These are phyloP conservation scores for Nemania serpens DNA, from an alignment of 2,329 filamentous ascomycete genomes.

Conservation along the genomic window DNA sequence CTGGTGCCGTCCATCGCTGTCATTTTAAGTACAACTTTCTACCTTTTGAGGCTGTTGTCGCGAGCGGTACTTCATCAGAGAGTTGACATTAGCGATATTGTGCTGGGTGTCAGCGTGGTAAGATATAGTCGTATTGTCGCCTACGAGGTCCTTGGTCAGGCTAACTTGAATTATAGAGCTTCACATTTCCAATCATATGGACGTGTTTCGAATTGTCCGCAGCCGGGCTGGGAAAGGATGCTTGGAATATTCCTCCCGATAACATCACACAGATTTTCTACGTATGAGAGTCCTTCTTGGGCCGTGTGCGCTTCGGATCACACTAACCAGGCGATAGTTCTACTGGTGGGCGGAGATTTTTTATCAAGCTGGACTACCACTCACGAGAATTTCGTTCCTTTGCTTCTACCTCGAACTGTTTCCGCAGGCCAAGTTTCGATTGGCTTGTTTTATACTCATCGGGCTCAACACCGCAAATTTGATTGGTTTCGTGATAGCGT, in stretches of 20 bases:
- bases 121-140: not conserved
- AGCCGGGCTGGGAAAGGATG: constrained; percentile 18
- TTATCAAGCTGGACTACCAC: constrained; percentile 31
- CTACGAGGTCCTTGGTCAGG: not conserved
- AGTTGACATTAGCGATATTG: constrained; percentile 15
- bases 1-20: constrained; percentile 15
- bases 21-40: constrained; percentile 19
- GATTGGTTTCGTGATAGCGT: constrained; percentile 36
- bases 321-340: constrained; percentile 8
- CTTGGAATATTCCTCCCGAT: constrained; percentile 22
- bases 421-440: constrained; percentile 37
- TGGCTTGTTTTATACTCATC: constrained; percentile 37
- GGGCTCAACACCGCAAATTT: constrained; percentile 36
- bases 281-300: constrained; percentile 9
- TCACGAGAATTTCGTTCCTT: constrained; percentile 45
- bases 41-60: constrained; percentile 11
- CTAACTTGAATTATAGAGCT: constrained; percentile 9
- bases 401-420: constrained; percentile 46
- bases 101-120: constrained; percentile 18
- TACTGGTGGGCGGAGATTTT: constrained; percentile 26
- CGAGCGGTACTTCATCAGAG: constrained; percentile 13
- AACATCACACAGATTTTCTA: constrained; percentile 25
- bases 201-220: constrained; percentile 5
- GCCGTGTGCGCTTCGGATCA: not conserved
- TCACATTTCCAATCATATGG: constrained; percentile 20